A percentile compares a stretch with the other conserved stretches of the same genome.
Evolutionary conservation across 257 asterid genomes (phyloP).

Genomic region (Paulownia fortunei): DNA sequence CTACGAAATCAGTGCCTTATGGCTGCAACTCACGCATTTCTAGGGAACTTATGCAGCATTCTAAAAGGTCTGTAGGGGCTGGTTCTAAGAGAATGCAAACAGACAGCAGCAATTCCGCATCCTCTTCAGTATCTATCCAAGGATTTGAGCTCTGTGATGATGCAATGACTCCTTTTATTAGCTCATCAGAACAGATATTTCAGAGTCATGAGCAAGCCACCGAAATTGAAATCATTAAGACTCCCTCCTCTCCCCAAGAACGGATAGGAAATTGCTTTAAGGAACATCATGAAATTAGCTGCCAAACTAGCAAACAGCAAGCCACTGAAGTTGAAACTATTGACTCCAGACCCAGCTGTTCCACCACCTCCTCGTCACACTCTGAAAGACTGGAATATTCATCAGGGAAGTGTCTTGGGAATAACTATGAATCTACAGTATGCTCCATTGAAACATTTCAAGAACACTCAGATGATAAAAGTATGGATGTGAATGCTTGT

Average conservation of each 20-base stretch:
- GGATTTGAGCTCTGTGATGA: constrained; percentile 77
- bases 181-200: constrained; percentile 44
- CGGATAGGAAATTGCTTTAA: constrained; percentile 32
- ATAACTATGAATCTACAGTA: constrained; percentile 36
- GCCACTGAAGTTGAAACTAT: constrained; percentile 49
- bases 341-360: constrained; percentile 58
- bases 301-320: constrained; percentile 40
- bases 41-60: constrained; percentile 45
- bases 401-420: constrained; percentile 35
- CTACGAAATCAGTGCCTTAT: constrained; percentile 39
- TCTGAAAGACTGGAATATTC: constrained; percentile 49
- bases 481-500: constrained; percentile 42
- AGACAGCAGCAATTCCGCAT: constrained; percentile 79
- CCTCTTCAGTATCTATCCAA: constrained; percentile 77
- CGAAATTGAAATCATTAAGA: constrained; percentile 36
- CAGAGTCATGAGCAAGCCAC: constrained; percentile 46
- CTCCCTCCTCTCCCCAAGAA: constrained; percentile 49
- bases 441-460: constrained; percentile 34
- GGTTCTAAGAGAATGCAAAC: constrained; percentile 57
- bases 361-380: constrained; percentile 64
- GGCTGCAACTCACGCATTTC: constrained; percentile 37
- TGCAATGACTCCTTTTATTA: constrained; percentile 47
- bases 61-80: constrained; percentile 44
- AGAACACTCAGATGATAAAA: constrained; percentile 46
- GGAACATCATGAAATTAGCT: constrained; percentile 34